Percentiles rank a stretch among this genome's conserved stretches.
Conservation (phyloP, 2,329 filamentous ascomycete genomes). For the Arthrobotrys entomopaga region DNA sequence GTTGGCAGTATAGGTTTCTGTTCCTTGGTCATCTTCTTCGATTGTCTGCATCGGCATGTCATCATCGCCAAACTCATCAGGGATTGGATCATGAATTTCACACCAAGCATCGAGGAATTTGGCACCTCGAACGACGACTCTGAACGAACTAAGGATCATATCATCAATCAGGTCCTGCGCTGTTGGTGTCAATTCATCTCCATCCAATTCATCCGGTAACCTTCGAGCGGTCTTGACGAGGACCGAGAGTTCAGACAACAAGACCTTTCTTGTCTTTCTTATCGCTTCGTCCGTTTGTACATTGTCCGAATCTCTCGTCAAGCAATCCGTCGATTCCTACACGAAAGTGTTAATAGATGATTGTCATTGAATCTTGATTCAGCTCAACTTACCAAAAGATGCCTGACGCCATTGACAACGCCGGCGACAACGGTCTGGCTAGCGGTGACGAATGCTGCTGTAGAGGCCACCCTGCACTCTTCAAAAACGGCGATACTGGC, state of each 20-base stretch:
- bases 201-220: constrained; percentile 72
- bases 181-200: constrained; percentile 59
- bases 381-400: constrained; percentile 76
- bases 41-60: constrained; percentile 13
- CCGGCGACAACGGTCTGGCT: constrained; percentile 58
- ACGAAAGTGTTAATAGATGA: constrained; percentile 31
- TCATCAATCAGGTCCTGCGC: constrained; percentile 82
- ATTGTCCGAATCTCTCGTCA: constrained; percentile 80
- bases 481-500: constrained; percentile 62
- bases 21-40: constrained; percentile 18
- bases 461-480: constrained; percentile 56
- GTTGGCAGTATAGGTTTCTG: constrained; percentile 7
- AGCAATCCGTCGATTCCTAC: constrained; percentile 86
- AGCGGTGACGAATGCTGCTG: constrained; percentile 49
- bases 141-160: constrained; percentile 92
- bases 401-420: constrained; percentile 82
- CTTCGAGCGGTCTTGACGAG: constrained; percentile 89
- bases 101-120: constrained; percentile 88
- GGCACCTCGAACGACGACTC: constrained; percentile 89
- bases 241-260: constrained; percentile 87
- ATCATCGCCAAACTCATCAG: constrained; percentile 57
- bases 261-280: constrained; percentile 81
- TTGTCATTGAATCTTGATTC: constrained; percentile 10
- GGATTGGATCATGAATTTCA: constrained; percentile 61
- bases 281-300: constrained; percentile 80